Evolutionary conservation across 495 filamentous ascomycete genomes (phyloP).

Genomic region (Aspergillus hancockii): DNA sequence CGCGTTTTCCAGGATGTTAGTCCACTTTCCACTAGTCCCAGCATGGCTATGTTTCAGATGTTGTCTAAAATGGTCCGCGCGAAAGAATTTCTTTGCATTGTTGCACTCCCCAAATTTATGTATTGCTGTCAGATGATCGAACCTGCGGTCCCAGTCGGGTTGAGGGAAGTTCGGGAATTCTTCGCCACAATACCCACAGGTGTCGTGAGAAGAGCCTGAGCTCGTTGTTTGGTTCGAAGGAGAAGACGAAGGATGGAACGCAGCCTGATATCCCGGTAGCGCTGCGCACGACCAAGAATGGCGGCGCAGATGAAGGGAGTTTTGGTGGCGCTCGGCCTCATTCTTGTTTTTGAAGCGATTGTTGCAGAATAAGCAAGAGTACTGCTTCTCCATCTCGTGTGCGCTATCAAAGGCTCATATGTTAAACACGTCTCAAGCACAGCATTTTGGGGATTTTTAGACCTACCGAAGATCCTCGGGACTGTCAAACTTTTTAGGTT

Average conservation of each 20-base stretch:
- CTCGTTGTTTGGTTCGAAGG: slow-evolving; percentile 38
- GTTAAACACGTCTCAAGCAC: neutral
- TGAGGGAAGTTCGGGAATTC: slow-evolving; percentile 76
- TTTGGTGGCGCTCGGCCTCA: slow-evolving; percentile 96
- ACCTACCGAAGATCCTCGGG: slow-evolving; percentile 82
- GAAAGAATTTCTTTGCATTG: slow-evolving; percentile 96
- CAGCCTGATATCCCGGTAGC: slow-evolving; percentile 70
- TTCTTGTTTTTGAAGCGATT: slow-evolving; percentile 99
- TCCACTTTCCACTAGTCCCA: slow-evolving; percentile 97
- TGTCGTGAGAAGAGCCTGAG: slow-evolving; percentile 57
- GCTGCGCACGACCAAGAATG: slow-evolving; percentile 98
- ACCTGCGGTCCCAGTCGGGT: slow-evolving; percentile 80
- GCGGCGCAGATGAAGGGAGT: slow-evolving; percentile 90
- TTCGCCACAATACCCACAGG: slow-evolving; percentile 94
- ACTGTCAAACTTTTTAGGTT: slow-evolving; percentile 95
- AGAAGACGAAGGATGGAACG: slow-evolving; percentile 75
- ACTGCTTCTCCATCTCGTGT: slow-evolving; percentile 97
- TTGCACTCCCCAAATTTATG: slow-evolving; percentile 99
- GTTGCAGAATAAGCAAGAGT: slow-evolving; percentile 85
- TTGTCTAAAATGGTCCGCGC: slow-evolving; percentile 96
- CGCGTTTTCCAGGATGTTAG: slow-evolving; percentile 93
- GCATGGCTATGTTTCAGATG: slow-evolving; percentile 98
- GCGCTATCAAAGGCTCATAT: slow-evolving; percentile 39
- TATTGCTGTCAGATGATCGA: slow-evolving; percentile 81
- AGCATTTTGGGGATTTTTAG: neutral